Percentiles rank a stretch among this genome's conserved stretches.
Evolutionary conservation across 257 asterid species (phyloP).

Genomic region (Gynochthodes officinalis): DNA sequence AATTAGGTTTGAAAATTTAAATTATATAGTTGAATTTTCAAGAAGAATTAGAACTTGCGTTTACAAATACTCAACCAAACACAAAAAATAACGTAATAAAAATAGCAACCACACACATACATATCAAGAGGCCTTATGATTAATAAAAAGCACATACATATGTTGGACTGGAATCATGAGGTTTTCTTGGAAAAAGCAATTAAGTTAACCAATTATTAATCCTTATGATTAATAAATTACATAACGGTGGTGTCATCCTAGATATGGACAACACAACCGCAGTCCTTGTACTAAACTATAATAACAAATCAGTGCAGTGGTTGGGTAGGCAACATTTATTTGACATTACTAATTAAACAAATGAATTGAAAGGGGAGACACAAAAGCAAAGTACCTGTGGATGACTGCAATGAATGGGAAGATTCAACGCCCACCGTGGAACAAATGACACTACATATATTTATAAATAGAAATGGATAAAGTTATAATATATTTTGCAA

Average conservation of each 20-base stretch:
- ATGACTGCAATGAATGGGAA: not conserved
- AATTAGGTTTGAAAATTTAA: too few species aligned
- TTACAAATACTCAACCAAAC: too few species aligned
- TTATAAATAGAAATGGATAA: not conserved
- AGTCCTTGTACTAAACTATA: not conserved
- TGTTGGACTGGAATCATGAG: not conserved
- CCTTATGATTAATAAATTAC: not conserved
- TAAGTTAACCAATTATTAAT: too few species aligned
- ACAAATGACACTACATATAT: not conserved
- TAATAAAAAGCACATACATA: too few species aligned
- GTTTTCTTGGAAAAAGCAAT: not conserved
- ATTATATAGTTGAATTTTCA: too few species aligned
- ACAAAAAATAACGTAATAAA: not conserved
- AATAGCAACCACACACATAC: not conserved
- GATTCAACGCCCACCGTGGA: not conserved
- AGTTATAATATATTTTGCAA: too few species aligned
- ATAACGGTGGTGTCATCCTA: not conserved
- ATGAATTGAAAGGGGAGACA: not conserved
- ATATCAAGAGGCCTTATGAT: too few species aligned
- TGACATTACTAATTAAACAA: not conserved
- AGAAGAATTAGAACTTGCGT: too few species aligned
- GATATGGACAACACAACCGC: conserved; percentile 2
- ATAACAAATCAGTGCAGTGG: not conserved
- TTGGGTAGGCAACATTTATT: not conserved
- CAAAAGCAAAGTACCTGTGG: too few species aligned